These are phyloP conservation scores for Hypoxylon sp. DNA, from an alignment of 2,329 filamentous ascomycete genomes.

Conservation along the genomic window DNA sequence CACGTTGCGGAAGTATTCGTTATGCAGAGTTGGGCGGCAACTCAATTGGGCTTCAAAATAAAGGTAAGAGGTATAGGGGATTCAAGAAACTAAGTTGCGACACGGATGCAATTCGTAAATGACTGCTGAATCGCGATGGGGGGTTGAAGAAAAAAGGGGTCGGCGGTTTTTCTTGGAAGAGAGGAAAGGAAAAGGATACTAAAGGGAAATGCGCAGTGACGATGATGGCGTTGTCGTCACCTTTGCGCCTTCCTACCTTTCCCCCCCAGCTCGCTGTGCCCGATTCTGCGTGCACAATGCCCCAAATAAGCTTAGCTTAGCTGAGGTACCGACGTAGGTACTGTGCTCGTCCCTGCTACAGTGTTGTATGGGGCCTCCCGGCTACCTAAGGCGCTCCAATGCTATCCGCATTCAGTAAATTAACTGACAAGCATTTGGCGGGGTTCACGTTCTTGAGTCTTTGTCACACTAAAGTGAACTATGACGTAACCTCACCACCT, in stretches of 20 bases:
- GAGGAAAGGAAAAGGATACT: constrained; percentile 13
- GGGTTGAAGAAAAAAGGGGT: constrained; percentile 9
- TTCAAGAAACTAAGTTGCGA: constrained; percentile 19
- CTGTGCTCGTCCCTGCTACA: constrained; percentile 4
- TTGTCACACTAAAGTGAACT: constrained; percentile 23
- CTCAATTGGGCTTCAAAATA: constrained; percentile 26
- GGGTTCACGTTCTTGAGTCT: constrained; percentile 30
- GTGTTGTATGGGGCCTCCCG: constrained; percentile 21
- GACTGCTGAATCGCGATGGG: constrained; percentile 4
- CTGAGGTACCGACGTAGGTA: constrained; percentile 14
- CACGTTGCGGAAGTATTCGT: constrained; percentile 17
- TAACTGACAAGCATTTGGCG: constrained; percentile 24
- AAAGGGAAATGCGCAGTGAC: constrained; percentile 23
- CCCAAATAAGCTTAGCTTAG: constrained; percentile 34
- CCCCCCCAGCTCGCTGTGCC: constrained; percentile 20
- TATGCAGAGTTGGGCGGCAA: constrained; percentile 22
- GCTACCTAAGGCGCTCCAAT: constrained; percentile 7
- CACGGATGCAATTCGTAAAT: constrained; percentile 16
- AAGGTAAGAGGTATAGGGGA: constrained; percentile 1
- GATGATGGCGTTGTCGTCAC: constrained; percentile 44
- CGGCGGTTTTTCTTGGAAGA: constrained; percentile 1
- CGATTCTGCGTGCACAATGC: constrained; percentile 20
- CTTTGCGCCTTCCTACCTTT: constrained; percentile 38
- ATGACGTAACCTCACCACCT: constrained; percentile 31
- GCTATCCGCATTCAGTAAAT: constrained; percentile 39